Evolutionary conservation across 495 filamentous ascomycete genomes (phyloP).

Genomic region (Apodospora peruviana): DNA sequence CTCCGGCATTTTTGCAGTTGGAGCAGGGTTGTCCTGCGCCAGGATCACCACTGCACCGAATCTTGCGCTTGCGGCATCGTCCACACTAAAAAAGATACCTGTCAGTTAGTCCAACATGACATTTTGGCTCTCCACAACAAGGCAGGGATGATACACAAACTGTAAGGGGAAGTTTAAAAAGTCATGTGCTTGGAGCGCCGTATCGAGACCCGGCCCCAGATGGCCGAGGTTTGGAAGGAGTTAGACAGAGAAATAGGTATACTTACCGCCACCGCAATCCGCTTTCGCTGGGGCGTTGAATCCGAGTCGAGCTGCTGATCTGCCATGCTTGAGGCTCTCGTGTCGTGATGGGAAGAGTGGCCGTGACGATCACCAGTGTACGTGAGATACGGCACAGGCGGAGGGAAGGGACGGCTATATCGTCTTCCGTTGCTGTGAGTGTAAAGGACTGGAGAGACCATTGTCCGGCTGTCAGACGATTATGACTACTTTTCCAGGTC

Average conservation of each 20-base stretch:
- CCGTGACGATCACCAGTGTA: conserved; percentile 30
- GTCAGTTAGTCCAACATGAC: not conserved
- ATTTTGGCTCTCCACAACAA: too few relatives aligned
- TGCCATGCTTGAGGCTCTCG: conserved; percentile 31
- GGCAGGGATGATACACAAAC: too few relatives aligned
- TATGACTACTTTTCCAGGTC: too few relatives aligned
- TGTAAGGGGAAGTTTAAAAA: too few relatives aligned
- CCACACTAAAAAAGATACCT: conserved; percentile 57
- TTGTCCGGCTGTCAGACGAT: conserved; percentile 29
- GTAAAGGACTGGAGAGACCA: conserved; percentile 39
- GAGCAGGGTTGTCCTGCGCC: conserved; percentile 69
- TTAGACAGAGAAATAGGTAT: too few relatives aligned
- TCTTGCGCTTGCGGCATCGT: conserved; percentile 90
- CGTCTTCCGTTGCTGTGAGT: conserved; percentile 26
- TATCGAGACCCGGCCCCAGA: too few relatives aligned
- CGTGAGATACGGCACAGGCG: conserved; percentile 23
- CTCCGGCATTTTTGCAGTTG: conserved; percentile 74
- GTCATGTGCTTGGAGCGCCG: too few relatives aligned
- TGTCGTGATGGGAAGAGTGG: conserved; percentile 29
- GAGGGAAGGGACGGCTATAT: conserved; percentile 38
- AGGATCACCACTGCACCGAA: conserved; percentile 87
- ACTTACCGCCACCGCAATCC: conserved; percentile 69
- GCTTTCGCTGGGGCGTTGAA: conserved; percentile 41
- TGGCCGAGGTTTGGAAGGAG: too few relatives aligned
- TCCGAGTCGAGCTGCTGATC: conserved; percentile 38